Conservation (phyloP, 83 land plant species). For the Picea abies region DNA sequence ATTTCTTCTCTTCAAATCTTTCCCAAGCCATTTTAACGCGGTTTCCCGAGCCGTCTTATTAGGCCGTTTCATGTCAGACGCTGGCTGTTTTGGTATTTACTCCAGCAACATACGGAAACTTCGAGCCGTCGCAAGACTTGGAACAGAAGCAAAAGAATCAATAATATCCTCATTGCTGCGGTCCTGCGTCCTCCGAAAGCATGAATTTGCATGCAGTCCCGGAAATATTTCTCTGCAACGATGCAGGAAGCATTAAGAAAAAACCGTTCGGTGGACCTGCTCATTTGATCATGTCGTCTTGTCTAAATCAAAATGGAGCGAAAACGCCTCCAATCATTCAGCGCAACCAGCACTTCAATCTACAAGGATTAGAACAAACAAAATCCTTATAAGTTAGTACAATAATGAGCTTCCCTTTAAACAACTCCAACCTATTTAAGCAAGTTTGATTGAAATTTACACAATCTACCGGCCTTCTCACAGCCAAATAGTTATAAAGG, state of each 20-base stretch:
- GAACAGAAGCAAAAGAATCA: neutral
- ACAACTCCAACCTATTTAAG: no score
- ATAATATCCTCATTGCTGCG: neutral
- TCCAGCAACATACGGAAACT: neutral
- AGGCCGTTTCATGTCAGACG: neutral
- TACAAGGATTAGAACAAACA: no score
- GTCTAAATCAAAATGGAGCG: no score
- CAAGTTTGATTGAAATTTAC: no score
- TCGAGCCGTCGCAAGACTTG: neutral
- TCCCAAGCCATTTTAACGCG: neutral
- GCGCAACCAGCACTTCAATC: no score
- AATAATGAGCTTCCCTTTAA: no score
- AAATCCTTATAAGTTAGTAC: no score
- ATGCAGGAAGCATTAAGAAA: neutral
- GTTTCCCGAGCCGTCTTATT: neutral
- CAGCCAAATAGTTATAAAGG: no score
- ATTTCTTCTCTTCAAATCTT: neutral
- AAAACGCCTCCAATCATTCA: no score
- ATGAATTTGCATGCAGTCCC: neutral
- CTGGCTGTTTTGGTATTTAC: neutral
- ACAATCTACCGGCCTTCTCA: no score
- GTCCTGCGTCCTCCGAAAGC: neutral
- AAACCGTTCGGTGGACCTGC: no score
- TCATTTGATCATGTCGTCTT: no score
- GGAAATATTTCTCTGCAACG: neutral